Base-by-base conservation (phyloP, 2,329 filamentous ascomycete species). In the Fusarium heterosporum region DNA sequence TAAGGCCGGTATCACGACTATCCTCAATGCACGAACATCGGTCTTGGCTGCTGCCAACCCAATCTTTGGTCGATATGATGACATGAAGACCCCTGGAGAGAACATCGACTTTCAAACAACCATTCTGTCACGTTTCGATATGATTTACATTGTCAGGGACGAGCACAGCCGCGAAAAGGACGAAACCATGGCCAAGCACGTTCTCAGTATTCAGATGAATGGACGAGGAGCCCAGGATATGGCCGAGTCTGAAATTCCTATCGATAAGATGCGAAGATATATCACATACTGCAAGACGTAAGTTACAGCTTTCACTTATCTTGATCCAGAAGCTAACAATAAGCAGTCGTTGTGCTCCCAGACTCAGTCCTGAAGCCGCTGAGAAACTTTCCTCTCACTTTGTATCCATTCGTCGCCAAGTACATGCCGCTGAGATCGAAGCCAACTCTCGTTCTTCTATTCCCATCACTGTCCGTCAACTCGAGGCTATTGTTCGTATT, bases 81-180 rank as follows among this genome's bases (percentile, higher is more conserved):
- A 99, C 75, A 90, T 99, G 83, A 98, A 98, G 79, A 93, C 92
- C 0, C 96, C 96, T 0, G 96, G 96, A 61, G 96, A 99, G 79
- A 99, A 99, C 76, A 99, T 99, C 70, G 96, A 99, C 79, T 99
- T 99, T 80, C 96, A 99, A 76, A 99, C 96, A 0, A 99, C 96
- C 5, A 98, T 99, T 74, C 78, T 99, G 69, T 98, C 95, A 4
- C 92, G 96, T 86, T 99, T 99, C 78, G 96, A 99, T 79, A 97
- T 99, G 93, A 98, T 99, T 69, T 99, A 98, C 83, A 97, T 99
- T 70, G 95, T 99, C 65, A 93, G 92, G 72, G 96, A 99, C 77
- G 93, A 97, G 64, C 96, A 99, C 77, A 93, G 95, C 64, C 87
- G 93, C 42, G 90, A 88, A 57, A 92, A 95, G 74, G 96, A 99